Base-by-base conservation (phyloP, 805 yeast genomes). In the Ogataea paraovalis region DNA sequence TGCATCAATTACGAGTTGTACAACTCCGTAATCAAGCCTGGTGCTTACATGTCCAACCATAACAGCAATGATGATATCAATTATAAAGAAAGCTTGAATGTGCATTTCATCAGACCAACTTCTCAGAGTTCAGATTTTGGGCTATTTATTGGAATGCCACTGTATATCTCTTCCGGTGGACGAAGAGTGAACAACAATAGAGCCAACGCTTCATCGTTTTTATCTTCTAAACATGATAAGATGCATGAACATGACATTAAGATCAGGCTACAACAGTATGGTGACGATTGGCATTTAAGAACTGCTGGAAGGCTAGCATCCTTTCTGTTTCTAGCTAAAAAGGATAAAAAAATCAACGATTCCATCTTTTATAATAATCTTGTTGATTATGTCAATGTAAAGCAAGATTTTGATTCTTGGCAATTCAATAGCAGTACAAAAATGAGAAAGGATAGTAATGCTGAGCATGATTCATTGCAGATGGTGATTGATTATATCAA, bases 321-420 rank as follows among this genome's bases (percentile, higher is more conserved):
- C 0, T 60, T 80, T 14, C 74, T 85, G 23, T 77, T 78, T 58
- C 66, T 67, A 39, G 84, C 87, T 1, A 84, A 83, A 52, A 65
- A 72, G 39, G 49, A 48, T 3, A 51, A 54, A 12, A 56, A 58
- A 33, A 61, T 64, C 41, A 56, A 72, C 3, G 65, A 71, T 23
- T 74, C 80, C 7, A 58, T 65, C 0, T 88, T 87, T 58, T 92
- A 92, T 68, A 92, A 92, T 62, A 75, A 85, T 4, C 70, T 90
- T 66, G 84, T 86, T 2, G 98, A 92, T 62, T 87, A 74, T 61
- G 81, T 88, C 21, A 87, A 87, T 57, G 74, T 87, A 30, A 80
- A 75, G 47, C 76, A 80, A 46, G 99, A 92, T 65, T 94, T 85
- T 66, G 95, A 87, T 56, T 72, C 78, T 0, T 92, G 97, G 97